These are phyloP conservation scores for Rossbeevera mucosa DNA, from an alignment of 768 basidiomycete genomes.

Conservation along the genomic window DNA sequence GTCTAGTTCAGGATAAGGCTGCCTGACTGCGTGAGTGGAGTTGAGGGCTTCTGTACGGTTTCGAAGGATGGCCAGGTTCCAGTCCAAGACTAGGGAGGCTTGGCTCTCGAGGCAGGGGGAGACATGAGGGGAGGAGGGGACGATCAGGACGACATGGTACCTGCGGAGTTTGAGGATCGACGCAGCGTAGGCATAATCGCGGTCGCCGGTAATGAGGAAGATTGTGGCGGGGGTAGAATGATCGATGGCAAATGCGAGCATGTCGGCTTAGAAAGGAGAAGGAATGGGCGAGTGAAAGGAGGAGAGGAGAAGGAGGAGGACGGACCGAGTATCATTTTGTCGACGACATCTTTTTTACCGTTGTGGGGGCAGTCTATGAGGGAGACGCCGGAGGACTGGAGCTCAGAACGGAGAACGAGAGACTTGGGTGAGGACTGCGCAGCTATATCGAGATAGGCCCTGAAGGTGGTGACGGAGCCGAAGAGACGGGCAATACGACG, in stretches of 20 bases:
- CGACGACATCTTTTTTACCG: conserved; percentile 36
- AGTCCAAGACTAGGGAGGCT: conserved; percentile 51
- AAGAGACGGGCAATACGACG: conserved; percentile 41
- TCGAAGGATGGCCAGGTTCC: conserved; percentile 39
- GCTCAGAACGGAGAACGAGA: conserved; percentile 35
- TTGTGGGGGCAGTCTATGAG: conserved; percentile 35
- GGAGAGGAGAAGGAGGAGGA: background rate
- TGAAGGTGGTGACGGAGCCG: conserved; percentile 47
- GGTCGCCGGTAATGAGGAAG: conserved; percentile 61
- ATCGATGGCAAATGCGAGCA: conserved; percentile 65
- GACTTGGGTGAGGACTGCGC: conserved; percentile 33
- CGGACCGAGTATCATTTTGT: conserved; percentile 46
- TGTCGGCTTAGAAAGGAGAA: conserved; percentile 48
- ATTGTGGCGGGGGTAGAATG: conserved; percentile 49
- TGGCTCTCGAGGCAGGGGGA: conserved; percentile 49
- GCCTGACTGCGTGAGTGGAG: conserved; percentile 17
- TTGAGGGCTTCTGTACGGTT: conserved; percentile 20
- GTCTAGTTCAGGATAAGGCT: conserved; percentile 26
- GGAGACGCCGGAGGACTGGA: conserved; percentile 43
- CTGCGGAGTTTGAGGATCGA: conserved; percentile 51
- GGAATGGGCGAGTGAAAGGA: conserved; percentile 1
- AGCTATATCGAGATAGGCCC: conserved; percentile 49
- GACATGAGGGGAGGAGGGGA: conserved; percentile 33
- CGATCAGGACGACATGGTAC: conserved; percentile 50
- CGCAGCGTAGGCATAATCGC: conserved; percentile 63